Evolutionary conservation across 1,139 yeast genomes (phyloP).

Genomic region (Meyerozyma guilliermondii): DNA sequence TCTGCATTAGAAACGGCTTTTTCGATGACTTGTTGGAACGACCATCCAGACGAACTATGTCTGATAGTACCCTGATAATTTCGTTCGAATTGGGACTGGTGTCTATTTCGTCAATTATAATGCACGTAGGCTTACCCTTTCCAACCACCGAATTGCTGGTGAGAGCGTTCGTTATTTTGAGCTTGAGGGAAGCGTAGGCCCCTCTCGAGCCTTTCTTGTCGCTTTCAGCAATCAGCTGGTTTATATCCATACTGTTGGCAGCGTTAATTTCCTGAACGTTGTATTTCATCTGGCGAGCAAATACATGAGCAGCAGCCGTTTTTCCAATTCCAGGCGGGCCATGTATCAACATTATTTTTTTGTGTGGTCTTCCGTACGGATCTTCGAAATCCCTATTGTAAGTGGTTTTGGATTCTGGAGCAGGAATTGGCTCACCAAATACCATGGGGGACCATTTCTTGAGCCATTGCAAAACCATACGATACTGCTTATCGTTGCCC

Average conservation of each 20-base stretch:
- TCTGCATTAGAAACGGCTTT: conserved; percentile 41
- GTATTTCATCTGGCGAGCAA: conserved; percentile 80
- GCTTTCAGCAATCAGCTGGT: conserved; percentile 54
- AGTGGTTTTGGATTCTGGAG: conserved; percentile 7
- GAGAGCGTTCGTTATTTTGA: conserved; percentile 64
- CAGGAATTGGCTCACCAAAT: conserved; percentile 21
- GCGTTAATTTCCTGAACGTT: conserved; percentile 84
- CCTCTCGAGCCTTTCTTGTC: conserved; percentile 41
- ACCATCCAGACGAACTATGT: conserved; percentile 56
- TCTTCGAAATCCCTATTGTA: conserved; percentile 32
- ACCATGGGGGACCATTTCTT: conserved; percentile 75
- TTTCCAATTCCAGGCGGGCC: conserved; percentile 98
- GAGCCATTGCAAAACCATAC: conserved; percentile 73
- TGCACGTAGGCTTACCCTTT: conserved; percentile 65
- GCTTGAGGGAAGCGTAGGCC: conserved; percentile 33
- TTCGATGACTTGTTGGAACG: conserved; percentile 30
- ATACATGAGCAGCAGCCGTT: conserved; percentile 81
- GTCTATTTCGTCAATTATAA: conserved; percentile 87
- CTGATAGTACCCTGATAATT: conserved; percentile 63
- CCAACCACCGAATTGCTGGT: conserved; percentile 56
- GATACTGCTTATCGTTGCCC: conserved; percentile 80
- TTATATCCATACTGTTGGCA: conserved; percentile 56
- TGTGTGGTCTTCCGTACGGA: conserved; percentile 64
- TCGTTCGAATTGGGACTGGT: conserved; percentile 77
- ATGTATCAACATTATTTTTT: conserved; percentile 65